Base-by-base conservation (phyloP, 257 asterid genomes). In the Voacanga thouarsii region DNA sequence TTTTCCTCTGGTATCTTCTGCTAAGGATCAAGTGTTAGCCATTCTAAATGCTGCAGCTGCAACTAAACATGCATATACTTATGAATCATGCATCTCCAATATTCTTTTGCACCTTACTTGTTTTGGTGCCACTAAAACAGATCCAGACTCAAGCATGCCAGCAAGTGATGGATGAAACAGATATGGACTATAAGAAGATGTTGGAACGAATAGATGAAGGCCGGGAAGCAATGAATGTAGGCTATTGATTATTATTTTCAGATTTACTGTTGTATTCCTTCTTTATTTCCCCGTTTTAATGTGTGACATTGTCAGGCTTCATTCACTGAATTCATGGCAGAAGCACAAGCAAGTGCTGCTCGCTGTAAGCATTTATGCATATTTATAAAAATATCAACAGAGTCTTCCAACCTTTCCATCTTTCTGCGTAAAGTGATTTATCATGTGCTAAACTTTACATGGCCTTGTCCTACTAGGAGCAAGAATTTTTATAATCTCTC, bases 211-310 rank as follows among this genome's bases (percentile, higher is more conserved):
- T 91, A 82, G 84, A 75, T 68, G 96, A 89, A 86, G 97, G 96
- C 60, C 89, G 82, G 77, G 94, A 91, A 78, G 91, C 94, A 73
- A 91, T 93, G 97, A 87, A 87, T 94, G 99, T 93, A 74, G 72
- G 84, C 24, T 45, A n/a, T 51, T 68, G 44, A 28, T 66, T 59
- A 26, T 55, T 50, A 64, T 57, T 5, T 68, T 68, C 68, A 21
- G 12, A 24, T 65, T 49, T 53, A 39, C 76, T 55, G 55, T 71
- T 61, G 7, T 5, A 74, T 72, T 41, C 63, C 19, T 61, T 72
- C 1, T 39, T 64, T 74, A 76, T 55, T 71, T 28, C 49, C 65
- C 51, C 10, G 21, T 78, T 85, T 88, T 72, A 88, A 83, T 44
- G 75, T 71, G 61, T 37, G 59, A 70, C 81, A 23, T 82, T 83